Evolutionary conservation across 306 rosid genomes (phyloP).

Genomic region (Medicago lupulina): DNA sequence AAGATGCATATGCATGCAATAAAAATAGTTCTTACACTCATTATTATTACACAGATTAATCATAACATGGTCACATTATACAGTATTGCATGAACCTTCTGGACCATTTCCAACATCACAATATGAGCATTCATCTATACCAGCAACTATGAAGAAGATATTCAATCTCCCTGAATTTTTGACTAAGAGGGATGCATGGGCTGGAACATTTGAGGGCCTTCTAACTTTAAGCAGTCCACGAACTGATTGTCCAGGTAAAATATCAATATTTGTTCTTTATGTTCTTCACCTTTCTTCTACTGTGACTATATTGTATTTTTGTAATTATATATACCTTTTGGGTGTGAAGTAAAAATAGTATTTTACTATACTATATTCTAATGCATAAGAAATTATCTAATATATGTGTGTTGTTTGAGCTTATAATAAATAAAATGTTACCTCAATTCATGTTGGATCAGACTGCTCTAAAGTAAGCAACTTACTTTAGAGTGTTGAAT

Average conservation of each 20-base stretch:
- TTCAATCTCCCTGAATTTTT: slow-evolving; percentile 37
- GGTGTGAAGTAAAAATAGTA: too few relatives aligned
- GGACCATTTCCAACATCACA: slow-evolving; percentile 44
- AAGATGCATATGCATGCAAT: background rate
- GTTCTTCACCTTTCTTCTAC: background rate
- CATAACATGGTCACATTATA: background rate
- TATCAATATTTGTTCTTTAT: background rate
- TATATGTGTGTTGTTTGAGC: background rate
- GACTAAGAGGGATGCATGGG: slow-evolving; percentile 45
- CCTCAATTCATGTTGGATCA: background rate
- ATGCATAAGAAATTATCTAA: background rate
- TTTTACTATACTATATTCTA: background rate
- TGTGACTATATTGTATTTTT: too few relatives aligned
- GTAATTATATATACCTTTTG: too few relatives aligned
- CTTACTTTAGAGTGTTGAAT: background rate
- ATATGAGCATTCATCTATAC: slow-evolving; percentile 43
- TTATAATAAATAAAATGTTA: background rate
- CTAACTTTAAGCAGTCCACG: slow-evolving; percentile 30
- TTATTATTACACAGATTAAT: background rate
- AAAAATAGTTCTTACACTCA: too few relatives aligned
- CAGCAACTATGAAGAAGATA: slow-evolving; percentile 41
- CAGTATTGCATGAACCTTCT: slow-evolving; percentile 42
- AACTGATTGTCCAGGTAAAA: slow-evolving; percentile 40
- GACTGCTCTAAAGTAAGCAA: background rate
- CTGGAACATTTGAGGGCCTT: slow-evolving; percentile 37